Evolutionary conservation across 495 filamentous ascomycete genomes (phyloP).

Genomic region (Letharia lupina): DNA sequence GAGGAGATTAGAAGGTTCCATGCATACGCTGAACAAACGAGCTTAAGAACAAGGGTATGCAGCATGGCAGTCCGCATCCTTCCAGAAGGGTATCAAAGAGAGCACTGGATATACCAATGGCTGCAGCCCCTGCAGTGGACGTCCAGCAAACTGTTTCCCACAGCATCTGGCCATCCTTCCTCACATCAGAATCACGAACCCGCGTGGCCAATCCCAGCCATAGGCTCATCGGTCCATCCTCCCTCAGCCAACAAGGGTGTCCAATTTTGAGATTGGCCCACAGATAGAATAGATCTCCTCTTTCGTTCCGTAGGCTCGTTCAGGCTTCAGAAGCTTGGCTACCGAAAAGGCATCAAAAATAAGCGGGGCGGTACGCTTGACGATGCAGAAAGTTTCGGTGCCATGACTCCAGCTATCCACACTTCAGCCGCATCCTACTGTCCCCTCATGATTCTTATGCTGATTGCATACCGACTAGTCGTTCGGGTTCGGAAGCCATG

Average conservation of each 20-base stretch:
- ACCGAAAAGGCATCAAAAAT: background rate
- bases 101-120: background rate
- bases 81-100: background rate
- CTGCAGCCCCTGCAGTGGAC: background rate
- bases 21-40: background rate
- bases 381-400: background rate
- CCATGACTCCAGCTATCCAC: background rate
- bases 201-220: background rate
- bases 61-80: conserved; percentile 5
- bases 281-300: background rate
- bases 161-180: background rate
- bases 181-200: background rate
- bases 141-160: background rate
- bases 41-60: background rate
- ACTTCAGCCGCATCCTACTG: background rate
- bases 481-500: background rate
- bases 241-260: background rate
- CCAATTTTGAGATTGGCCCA: background rate
- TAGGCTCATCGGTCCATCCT: background rate
- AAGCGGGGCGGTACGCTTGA: background rate
- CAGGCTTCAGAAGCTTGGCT: background rate
- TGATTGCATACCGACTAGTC: background rate
- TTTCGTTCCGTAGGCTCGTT: background rate
- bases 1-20: background rate
- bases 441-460: background rate